phyloP scores from a whole-genome alignment of 78 protist genomes.

The slime mould (Dictyostelium discoideum) region DNA sequence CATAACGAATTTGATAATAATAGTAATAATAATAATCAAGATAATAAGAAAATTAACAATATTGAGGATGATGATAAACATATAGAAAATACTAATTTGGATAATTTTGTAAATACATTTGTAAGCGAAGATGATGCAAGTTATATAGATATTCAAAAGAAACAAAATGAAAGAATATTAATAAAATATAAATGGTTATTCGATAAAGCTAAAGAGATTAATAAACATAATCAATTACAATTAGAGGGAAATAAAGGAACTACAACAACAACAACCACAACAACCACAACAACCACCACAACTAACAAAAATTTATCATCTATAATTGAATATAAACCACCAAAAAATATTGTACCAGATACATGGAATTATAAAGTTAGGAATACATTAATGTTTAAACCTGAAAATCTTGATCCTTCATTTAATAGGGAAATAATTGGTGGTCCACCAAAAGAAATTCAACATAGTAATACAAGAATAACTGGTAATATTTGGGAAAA shows the following conservation, averaged over 20 bases:
- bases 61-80: background rate
- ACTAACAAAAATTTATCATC: background rate
- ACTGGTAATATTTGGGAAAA: background rate
- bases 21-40: background rate
- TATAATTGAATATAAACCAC: background rate
- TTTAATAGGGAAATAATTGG: background rate
- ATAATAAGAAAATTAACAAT: background rate
- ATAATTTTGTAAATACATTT: slow-evolving; percentile 38
- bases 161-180: background rate
- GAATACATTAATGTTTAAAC: slow-evolving; percentile 44
- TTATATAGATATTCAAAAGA: slow-evolving; percentile 25
- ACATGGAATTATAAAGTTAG: slow-evolving; percentile 51
- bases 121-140: slow-evolving; percentile 51
- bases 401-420: background rate
- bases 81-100: slow-evolving; percentile 18
- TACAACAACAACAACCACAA: background rate
- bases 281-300: background rate
- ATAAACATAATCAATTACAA: slow-evolving; percentile 15
- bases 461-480: slow-evolving; percentile 40
- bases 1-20: background rate
- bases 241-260: background rate
- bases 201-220: slow-evolving; percentile 5
- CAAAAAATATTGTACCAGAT: background rate
- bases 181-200: slow-evolving; percentile 45
- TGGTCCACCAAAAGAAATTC: slow-evolving; percentile 41